Percentiles rank a stretch among this genome's conserved stretches.
Evolutionary conservation across 768 basidiomycete genomes (phyloP).

Genomic region (Panaeolus cyanescens): DNA sequence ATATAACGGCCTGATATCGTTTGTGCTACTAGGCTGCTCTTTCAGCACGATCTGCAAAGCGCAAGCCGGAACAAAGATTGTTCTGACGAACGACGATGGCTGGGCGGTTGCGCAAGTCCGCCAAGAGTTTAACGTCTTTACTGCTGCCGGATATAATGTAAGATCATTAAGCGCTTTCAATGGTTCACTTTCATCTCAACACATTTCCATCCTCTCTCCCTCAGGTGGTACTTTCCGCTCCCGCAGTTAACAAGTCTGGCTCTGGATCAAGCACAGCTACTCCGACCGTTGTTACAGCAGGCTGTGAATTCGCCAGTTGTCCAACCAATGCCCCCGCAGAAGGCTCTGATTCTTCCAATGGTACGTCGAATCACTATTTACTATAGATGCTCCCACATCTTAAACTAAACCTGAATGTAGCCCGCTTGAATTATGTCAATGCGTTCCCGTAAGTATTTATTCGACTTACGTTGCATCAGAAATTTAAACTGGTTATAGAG

Average conservation of each 20-base stretch:
- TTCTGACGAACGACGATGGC: conserved; percentile 38
- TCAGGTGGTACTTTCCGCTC: conserved; percentile 49
- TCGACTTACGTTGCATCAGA: not conserved
- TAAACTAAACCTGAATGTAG: conserved; percentile 16
- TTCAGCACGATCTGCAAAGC: not conserved
- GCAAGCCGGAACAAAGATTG: conserved; percentile 15
- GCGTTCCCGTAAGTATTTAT: conserved; percentile 30
- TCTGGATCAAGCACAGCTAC: conserved; percentile 42
- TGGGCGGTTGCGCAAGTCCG: conserved; percentile 52
- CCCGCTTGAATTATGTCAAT: conserved; percentile 38
- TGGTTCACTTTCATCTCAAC: not conserved
- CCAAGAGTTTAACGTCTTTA: conserved; percentile 39
- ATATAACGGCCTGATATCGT: not conserved
- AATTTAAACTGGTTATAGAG: conserved; percentile 7
- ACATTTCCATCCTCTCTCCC: not conserved
- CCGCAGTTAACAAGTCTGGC: conserved; percentile 47
- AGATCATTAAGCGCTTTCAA: conserved; percentile 22
- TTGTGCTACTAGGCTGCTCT: not conserved
- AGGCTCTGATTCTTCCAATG: conserved; percentile 40
- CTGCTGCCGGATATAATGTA: conserved; percentile 36
- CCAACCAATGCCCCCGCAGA: conserved; percentile 43
- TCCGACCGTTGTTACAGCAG: conserved; percentile 30
- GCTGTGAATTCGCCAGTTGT: conserved; percentile 52
- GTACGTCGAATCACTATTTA: conserved; percentile 24
- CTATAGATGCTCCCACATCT: not conserved